These are phyloP conservation scores for Buddleja alternifolia DNA, from an alignment of 257 asterid species.

Conservation along the genomic window DNA sequence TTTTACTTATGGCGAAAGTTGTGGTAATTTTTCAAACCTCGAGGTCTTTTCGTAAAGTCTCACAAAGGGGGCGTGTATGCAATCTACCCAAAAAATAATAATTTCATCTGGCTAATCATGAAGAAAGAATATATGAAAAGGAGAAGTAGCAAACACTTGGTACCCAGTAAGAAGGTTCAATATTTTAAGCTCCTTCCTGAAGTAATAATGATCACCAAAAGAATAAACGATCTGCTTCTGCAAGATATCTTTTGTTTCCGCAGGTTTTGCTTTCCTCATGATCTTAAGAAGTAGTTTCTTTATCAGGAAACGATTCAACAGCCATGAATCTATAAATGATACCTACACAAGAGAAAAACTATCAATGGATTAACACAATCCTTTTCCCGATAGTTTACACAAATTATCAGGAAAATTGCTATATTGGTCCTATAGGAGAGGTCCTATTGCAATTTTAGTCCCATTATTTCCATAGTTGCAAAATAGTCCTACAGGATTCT, in stretches of 20 bases:
- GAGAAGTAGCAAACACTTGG: constrained; percentile 11
- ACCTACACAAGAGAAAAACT: constrained; percentile 48
- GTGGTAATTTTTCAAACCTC: too few relatives aligned
- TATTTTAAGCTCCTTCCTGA: constrained; percentile 88
- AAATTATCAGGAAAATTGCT: too few relatives aligned
- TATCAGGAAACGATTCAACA: constrained; percentile 58
- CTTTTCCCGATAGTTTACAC: background rate
- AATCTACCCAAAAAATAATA: background rate
- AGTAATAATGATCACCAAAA: constrained; percentile 87
- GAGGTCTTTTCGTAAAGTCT: too few relatives aligned
- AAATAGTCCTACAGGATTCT: too few relatives aligned
- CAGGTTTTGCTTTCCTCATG: constrained; percentile 70
- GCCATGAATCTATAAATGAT: constrained; percentile 86
- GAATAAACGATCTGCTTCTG: constrained; percentile 67
- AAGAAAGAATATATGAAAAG: background rate
- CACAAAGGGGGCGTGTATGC: too few relatives aligned
- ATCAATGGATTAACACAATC: background rate
- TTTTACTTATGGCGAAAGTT: too few relatives aligned
- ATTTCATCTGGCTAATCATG: constrained; percentile 8
- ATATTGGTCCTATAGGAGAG: too few relatives aligned
- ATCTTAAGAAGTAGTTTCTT: constrained; percentile 75
- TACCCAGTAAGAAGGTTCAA: constrained; percentile 89
- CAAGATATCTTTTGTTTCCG: constrained; percentile 43
- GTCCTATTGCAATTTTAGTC: too few relatives aligned
- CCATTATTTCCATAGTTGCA: too few relatives aligned